These are phyloP conservation scores for Verticillium zaregamsianum DNA, from an alignment of 2,329 filamentous ascomycete species.

Conservation along the genomic window DNA sequence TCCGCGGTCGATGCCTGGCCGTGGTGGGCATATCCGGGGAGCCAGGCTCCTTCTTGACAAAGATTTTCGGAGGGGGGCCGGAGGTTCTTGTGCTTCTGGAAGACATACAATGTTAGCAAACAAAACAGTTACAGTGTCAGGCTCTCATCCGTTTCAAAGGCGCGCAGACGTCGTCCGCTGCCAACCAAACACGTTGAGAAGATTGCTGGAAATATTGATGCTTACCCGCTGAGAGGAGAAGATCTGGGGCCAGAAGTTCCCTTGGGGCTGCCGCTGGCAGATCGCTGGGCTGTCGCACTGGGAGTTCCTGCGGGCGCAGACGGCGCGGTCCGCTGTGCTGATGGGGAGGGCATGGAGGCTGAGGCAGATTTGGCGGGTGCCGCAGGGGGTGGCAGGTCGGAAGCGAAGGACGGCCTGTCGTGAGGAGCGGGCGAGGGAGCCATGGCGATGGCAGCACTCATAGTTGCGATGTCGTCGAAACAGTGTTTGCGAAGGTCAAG, in stretches of 20 bases:
- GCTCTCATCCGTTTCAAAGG: not conserved
- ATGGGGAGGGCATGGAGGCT: constrained; percentile 33
- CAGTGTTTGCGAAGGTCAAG: constrained; percentile 8
- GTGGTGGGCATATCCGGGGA: constrained; percentile 75
- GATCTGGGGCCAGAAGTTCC: constrained; percentile 41
- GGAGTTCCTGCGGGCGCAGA: constrained; percentile 33
- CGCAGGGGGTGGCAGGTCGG: constrained; percentile 33
- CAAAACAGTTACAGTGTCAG: not conserved
- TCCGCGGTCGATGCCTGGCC: constrained; percentile 66
- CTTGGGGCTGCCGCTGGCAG: constrained; percentile 52
- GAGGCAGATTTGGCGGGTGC: constrained; percentile 25
- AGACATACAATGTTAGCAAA: not conserved
- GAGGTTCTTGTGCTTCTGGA: constrained; percentile 45
- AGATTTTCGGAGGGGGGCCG: constrained; percentile 66
- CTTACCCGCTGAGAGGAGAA: constrained; percentile 59
- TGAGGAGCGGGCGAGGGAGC: constrained; percentile 64
- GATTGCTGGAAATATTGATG: constrained; percentile 12
- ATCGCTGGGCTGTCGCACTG: constrained; percentile 41
- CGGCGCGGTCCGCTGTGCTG: constrained; percentile 34
- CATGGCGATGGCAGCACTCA: constrained; percentile 67
- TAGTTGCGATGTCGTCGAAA: constrained; percentile 31
- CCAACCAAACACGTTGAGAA: not conserved
- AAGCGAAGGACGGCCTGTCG: constrained; percentile 55
- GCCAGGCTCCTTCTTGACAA: constrained; percentile 94
- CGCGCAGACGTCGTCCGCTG: not conserved